Evolutionary conservation across 2,329 filamentous ascomycete species (phyloP).

Genomic region (Exophiala oligosperma): DNA sequence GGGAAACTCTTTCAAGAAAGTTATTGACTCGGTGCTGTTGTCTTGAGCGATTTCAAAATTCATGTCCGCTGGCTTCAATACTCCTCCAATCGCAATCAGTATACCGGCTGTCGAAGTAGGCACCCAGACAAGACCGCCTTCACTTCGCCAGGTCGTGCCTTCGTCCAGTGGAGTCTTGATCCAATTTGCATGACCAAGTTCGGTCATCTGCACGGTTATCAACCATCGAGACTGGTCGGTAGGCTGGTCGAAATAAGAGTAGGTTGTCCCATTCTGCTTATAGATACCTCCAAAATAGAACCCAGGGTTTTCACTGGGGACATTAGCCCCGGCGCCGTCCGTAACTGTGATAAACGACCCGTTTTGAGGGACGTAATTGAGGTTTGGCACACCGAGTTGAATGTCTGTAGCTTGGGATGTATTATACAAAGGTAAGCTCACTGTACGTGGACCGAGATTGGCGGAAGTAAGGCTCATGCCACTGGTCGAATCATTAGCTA

Average conservation of each 20-base stretch:
- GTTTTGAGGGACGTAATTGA: too few species aligned
- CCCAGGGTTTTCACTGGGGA: slow-evolving; percentile 66
- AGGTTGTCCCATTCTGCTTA: slow-evolving; percentile 40
- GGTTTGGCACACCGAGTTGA: too few species aligned
- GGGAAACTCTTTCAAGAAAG: slow-evolving; percentile 35
- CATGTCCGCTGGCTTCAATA: slow-evolving; percentile 18
- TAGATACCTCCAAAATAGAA: slow-evolving; percentile 69
- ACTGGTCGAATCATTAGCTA: slow-evolving; percentile 58
- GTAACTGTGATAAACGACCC: too few species aligned
- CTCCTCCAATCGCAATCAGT: slow-evolving; percentile 41
- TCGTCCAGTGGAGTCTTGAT: slow-evolving; percentile 54
- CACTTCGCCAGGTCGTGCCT: slow-evolving; percentile 51
- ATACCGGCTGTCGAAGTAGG: slow-evolving; percentile 39
- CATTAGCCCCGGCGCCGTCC: slow-evolving; percentile 33
- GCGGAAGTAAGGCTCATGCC: slow-evolving; percentile 3
- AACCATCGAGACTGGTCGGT: slow-evolving; percentile 52
- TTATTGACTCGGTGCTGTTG: slow-evolving; percentile 1
- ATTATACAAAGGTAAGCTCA: slow-evolving; percentile 13
- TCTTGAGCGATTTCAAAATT: not conserved
- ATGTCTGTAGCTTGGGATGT: slow-evolving; percentile 41
- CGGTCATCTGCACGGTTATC: slow-evolving; percentile 60
- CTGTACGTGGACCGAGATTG: slow-evolving; percentile 1
- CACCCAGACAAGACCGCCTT: slow-evolving; percentile 65
- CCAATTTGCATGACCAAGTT: slow-evolving; percentile 54
- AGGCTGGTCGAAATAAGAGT: slow-evolving; percentile 27